Evolutionary conservation across 2,329 filamentous ascomycete genomes (phyloP).

Genomic region (Colletotrichum navitas): DNA sequence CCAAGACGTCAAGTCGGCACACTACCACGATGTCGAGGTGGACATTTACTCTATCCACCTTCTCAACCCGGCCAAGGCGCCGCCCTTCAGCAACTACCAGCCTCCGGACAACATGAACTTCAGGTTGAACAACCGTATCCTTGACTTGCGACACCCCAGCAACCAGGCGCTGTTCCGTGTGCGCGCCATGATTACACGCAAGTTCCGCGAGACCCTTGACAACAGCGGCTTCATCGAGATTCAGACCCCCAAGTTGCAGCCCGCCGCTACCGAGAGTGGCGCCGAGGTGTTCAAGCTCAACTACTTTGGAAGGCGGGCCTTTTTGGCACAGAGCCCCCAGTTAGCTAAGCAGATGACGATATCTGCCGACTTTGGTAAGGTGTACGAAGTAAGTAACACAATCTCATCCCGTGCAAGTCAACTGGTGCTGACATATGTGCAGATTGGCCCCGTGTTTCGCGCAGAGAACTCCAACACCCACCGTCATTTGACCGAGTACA

Average conservation of each 20-base stretch:
- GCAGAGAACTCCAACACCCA: conserved; percentile 97
- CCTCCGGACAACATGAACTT: conserved; percentile 49
- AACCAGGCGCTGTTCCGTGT: conserved; percentile 91
- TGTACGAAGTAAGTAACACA: conserved; percentile 74
- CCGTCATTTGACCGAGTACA: conserved; percentile 94
- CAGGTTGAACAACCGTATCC: conserved; percentile 66
- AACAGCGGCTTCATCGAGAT: conserved; percentile 88
- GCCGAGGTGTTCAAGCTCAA: conserved; percentile 92
- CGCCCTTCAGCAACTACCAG: conserved; percentile 64
- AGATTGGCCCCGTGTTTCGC: conserved; percentile 87
- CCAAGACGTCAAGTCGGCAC: conserved; percentile 80
- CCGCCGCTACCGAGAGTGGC: conserved; percentile 89
- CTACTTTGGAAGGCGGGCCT: conserved; percentile 89
- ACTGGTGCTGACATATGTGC: neutral
- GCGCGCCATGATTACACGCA: conserved; percentile 81
- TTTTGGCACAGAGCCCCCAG: conserved; percentile 92
- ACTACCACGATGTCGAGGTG: conserved; percentile 82
- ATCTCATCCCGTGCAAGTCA: neutral
- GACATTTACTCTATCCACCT: conserved; percentile 70
- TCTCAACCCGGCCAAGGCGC: conserved; percentile 62
- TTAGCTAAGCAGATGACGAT: conserved; percentile 94
- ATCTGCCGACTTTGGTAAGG: conserved; percentile 87
- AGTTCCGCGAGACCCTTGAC: conserved; percentile 84
- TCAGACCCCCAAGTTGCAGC: conserved; percentile 92
- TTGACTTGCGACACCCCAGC: conserved; percentile 87